Base-by-base conservation (phyloP, 2,329 filamentous ascomycete species). In the Colletotrichum sidae region DNA sequence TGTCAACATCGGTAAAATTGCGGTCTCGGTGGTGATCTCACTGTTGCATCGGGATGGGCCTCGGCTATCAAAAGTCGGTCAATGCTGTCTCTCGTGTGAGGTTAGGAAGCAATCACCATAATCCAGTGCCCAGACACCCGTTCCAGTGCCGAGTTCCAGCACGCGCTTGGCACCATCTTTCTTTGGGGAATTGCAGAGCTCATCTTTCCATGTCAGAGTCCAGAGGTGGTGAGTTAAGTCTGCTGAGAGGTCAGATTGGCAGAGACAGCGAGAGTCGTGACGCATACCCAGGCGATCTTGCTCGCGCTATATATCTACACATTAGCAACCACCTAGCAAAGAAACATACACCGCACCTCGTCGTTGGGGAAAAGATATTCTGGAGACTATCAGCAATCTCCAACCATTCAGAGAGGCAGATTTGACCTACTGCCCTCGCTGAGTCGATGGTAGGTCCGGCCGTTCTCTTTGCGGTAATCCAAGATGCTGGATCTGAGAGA, bases 11-110 rank as follows among this genome's bases (percentile, higher is more conserved):
- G 10, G 5, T 2, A 1, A 13, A 12, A 6, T 5, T 3, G 10
- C 4, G 13, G 0, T 8, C 17, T 17, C 1, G 17, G 17, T 17
- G 17, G 17, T 17, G 17, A 5, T 56, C 15, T 15, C 6, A 70
- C 76, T 61, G 73, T 50, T 13, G 76, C 69, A 13, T 74, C 69
- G 2, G 77, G 74, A 38, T 77, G 72, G 2, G 69, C 64, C 13
- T 76, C 74, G 4, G 73, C 73, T 76, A 10, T 44, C 2, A 6
- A 25, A 6, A 2, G 0, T 41, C 0, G 8, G 2, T 41, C 3
- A 55, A 25, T 38, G 35, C 12, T 8, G 10, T 33, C 5, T 13
- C 25, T 10, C 25, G 1, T 25, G 4, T 25, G 25, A 25, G 25
- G 11, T 6, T 10, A 33, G 8, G 25, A 25, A 10, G 9, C 8